A percentile compares a stretch with the other conserved stretches of the same genome.
Conservation (phyloP, 371 early-diverging fungal species). For the Syncephalastrum racemosum region DNA sequence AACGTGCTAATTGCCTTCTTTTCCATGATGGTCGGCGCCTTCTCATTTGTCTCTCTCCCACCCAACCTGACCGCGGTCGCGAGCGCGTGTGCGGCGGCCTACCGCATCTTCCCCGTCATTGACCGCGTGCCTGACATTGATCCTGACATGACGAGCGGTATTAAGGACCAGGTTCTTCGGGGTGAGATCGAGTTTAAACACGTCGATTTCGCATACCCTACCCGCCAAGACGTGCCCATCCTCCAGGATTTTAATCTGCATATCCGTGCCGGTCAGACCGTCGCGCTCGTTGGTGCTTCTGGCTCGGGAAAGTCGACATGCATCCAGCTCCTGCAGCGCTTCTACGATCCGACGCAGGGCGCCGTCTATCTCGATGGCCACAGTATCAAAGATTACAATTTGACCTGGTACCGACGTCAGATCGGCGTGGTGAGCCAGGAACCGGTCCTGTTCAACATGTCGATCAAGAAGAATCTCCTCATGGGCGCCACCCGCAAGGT, state of each 20-base stretch:
- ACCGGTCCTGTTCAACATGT: conserved; percentile 75
- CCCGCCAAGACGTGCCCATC: conserved; percentile 71
- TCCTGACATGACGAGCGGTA: conserved; percentile 54
- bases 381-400: conserved; percentile 59
- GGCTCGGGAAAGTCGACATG: conserved; percentile 89
- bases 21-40: conserved; percentile 57
- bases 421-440: conserved; percentile 90
- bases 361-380: conserved; percentile 60
- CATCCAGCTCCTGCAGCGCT: conserved; percentile 81
- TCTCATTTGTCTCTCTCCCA: conserved; percentile 29
- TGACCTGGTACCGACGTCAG: conserved; percentile 62
- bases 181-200: conserved; percentile 60
- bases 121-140: conserved; percentile 66
- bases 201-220: conserved; percentile 72
- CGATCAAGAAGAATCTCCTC: conserved; percentile 77
- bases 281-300: conserved; percentile 80
- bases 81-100: conserved; percentile 66
- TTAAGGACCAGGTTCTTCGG: conserved; percentile 32
- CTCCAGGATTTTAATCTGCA: conserved; percentile 69
- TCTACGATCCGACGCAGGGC: conserved; percentile 76
- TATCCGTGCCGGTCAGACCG: conserved; percentile 71
- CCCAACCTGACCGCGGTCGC: conserved; percentile 57
- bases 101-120: conserved; percentile 71
- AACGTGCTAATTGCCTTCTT: conserved; percentile 56
- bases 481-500: conserved; percentile 56